These are phyloP conservation scores for Kwoniella dejecticola DNA, from an alignment of 768 basidiomycete genomes.

Conservation along the genomic window DNA sequence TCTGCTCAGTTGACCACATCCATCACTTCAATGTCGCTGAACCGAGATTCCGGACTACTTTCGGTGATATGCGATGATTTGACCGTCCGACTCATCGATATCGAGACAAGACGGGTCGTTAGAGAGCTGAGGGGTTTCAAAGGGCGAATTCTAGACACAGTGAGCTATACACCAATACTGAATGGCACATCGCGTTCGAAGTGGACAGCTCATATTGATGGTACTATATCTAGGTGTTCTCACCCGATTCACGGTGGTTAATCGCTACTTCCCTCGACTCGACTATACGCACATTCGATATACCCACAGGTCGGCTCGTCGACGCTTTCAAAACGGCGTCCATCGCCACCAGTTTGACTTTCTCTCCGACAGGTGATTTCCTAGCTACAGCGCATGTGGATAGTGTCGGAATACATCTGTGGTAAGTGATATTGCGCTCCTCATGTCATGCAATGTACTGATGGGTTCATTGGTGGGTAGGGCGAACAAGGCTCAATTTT, in stretches of 20 bases:
- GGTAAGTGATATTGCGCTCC: conserved; percentile 61
- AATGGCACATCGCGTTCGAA: too few relatives aligned
- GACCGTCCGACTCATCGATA: conserved; percentile 80
- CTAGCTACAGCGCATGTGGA: conserved; percentile 93
- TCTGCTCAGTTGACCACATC: conserved; percentile 70
- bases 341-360: conserved; percentile 83
- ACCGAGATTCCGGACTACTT: conserved; percentile 81
- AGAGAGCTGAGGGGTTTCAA: conserved; percentile 83
- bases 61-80: conserved; percentile 84
- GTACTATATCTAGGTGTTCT: conserved; percentile 96
- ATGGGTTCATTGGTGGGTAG: conserved; percentile 57
- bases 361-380: conserved; percentile 95
- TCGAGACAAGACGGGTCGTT: conserved; percentile 83
- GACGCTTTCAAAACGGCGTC: conserved; percentile 86
- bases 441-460: not conserved
- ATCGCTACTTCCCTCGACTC: conserved; percentile 85
- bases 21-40: conserved; percentile 70
- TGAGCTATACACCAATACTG: conserved; percentile 59
- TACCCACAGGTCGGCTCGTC: conserved; percentile 88
- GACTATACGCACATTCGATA: conserved; percentile 88
- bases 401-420: conserved; percentile 91
- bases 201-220: too few relatives aligned
- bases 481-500: conserved; percentile 95
- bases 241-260: conserved; percentile 92
- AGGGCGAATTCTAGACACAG: conserved; percentile 84